phyloP scores from a whole-genome alignment of 2,329 filamentous ascomycete species.

The Shiraia sp. region DNA sequence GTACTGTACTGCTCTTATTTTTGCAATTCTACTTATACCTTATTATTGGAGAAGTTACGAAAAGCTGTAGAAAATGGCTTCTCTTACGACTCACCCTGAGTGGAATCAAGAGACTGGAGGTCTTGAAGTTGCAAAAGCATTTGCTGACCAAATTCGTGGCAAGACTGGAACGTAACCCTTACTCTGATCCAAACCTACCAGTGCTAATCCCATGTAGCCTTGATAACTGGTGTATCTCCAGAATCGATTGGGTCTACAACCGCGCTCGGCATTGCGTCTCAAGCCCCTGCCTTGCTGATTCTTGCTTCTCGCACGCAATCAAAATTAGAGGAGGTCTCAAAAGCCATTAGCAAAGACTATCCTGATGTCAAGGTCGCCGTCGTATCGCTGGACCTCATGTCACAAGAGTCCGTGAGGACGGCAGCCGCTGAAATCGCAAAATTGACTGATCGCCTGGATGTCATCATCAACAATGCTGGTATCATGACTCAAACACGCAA shows the following conservation, averaged over 20 bases:
- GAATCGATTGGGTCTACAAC: slow-evolving; percentile 37
- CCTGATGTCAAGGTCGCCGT: slow-evolving; percentile 28
- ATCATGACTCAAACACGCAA: slow-evolving; percentile 36
- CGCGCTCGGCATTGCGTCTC: slow-evolving; percentile 31
- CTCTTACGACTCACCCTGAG: slow-evolving; percentile 37
- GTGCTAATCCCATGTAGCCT: slow-evolving; percentile 25
- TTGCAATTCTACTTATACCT: too few species aligned
- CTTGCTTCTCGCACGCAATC: slow-evolving; percentile 48
- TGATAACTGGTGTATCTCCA: slow-evolving; percentile 43
- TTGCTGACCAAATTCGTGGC: slow-evolving; percentile 28
- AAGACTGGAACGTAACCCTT: slow-evolving; percentile 24
- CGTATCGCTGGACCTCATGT: slow-evolving; percentile 45
- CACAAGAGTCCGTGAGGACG: slow-evolving; percentile 39
- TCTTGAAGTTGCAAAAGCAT: slow-evolving; percentile 37
- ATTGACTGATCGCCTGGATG: slow-evolving; percentile 42
- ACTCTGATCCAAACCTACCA: slow-evolving; percentile 2
- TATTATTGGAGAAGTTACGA: background rate
- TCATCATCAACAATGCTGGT: slow-evolving; percentile 53
- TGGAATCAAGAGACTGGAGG: slow-evolving; percentile 37
- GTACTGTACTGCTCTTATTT: too few species aligned
- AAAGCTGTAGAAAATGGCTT: slow-evolving; percentile 6
- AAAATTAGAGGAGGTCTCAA: slow-evolving; percentile 48
- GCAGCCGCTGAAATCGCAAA: slow-evolving; percentile 38
- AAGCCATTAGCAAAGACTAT: slow-evolving; percentile 35
- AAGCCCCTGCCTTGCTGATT: slow-evolving; percentile 30